Evolutionary conservation across 148 eudicot genomes (phyloP).

Genomic region (Camellia lanceoleosa): DNA sequence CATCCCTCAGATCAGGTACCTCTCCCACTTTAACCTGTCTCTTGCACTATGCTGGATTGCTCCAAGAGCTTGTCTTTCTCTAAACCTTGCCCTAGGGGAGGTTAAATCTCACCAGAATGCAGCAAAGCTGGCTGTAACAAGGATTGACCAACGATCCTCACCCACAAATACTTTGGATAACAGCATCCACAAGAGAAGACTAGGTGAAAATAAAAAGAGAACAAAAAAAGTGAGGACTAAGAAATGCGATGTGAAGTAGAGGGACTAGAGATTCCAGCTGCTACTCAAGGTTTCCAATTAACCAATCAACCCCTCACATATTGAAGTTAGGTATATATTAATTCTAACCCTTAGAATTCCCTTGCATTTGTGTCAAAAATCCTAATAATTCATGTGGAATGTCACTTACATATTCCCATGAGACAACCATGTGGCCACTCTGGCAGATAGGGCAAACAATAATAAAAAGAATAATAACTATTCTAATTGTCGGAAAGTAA

Average conservation of each 20-base stretch:
- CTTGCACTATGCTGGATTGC: background rate
- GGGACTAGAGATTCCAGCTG: background rate
- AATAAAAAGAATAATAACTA: background rate
- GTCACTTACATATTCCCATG: background rate
- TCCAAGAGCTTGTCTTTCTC: background rate
- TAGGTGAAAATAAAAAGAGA: background rate
- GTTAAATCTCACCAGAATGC: background rate
- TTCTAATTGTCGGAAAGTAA: background rate
- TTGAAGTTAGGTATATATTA: too few relatives aligned
- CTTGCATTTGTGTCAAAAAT: background rate
- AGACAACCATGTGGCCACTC: background rate
- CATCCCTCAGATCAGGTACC: background rate
- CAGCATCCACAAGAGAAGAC: too few relatives aligned
- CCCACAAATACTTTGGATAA: too few relatives aligned
- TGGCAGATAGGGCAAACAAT: background rate
- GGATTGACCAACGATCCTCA: background rate
- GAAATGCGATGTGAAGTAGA: background rate
- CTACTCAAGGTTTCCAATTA: background rate
- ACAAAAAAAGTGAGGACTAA: background rate
- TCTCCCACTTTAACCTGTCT: background rate
- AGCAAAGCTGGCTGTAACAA: background rate
- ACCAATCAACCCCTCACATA: background rate
- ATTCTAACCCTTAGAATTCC: too few relatives aligned
- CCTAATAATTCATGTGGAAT: background rate
- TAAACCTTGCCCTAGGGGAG: background rate